Evolutionary conservation across 257 asterid genomes (phyloP).

Genomic region (Scutellaria galericulata): DNA sequence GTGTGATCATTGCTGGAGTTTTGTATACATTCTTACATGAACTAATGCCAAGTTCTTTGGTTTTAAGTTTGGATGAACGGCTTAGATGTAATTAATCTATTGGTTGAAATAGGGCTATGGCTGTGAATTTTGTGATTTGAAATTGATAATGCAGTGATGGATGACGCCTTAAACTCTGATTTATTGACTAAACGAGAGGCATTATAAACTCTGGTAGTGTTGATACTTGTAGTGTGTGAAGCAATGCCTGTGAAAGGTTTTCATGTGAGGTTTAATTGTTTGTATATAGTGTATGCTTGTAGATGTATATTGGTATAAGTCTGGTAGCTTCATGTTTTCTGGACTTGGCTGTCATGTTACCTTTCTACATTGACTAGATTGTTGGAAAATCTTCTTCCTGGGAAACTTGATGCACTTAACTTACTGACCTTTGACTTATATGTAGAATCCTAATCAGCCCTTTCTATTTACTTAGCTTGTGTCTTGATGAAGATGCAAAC

Average conservation of each 20-base stretch:
- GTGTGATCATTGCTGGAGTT: slow-evolving; percentile 2
- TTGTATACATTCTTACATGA: neutral
- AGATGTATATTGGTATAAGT: slow-evolving; percentile 2
- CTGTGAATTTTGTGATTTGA: slow-evolving; percentile 16
- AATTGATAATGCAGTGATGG: slow-evolving; percentile 23
- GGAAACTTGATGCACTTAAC: slow-evolving; percentile 16
- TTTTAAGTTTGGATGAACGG: neutral
- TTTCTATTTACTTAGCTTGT: slow-evolving; percentile 12
- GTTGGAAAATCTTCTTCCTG: slow-evolving; percentile 13
- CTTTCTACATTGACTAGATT: neutral
- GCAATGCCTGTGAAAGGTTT: neutral
- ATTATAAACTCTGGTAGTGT: neutral
- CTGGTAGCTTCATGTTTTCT: slow-evolving; percentile 14
- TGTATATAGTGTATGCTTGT: neutral
- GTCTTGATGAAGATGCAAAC: slow-evolving; percentile 24
- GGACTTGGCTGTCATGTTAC: neutral
- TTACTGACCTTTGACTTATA: slow-evolving; percentile 20
- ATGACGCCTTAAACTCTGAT: slow-evolving; percentile 8
- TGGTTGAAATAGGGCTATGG: slow-evolving; percentile 14
- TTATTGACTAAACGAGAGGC: neutral
- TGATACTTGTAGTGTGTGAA: neutral
- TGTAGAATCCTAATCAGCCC: neutral
- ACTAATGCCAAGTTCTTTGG: slow-evolving; percentile 1
- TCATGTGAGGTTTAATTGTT: slow-evolving; percentile 13
- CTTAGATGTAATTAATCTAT: slow-evolving; percentile 19